Conservation (phyloP, 2,329 filamentous ascomycete species). For the Diaporthe sp. region DNA sequence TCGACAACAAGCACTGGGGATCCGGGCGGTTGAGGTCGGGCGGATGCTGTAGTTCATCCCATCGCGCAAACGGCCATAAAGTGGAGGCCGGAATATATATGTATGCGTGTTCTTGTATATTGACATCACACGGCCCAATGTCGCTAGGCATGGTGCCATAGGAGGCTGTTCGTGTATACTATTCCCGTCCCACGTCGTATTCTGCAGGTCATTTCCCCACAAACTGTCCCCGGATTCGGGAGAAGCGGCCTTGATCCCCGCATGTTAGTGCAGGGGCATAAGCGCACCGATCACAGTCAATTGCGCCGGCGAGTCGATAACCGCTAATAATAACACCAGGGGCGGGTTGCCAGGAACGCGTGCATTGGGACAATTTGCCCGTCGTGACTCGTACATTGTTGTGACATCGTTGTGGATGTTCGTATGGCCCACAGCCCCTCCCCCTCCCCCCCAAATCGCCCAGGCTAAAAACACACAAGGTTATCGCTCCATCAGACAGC, state of each 20-base stretch:
- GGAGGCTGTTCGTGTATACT: background rate
- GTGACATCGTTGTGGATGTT: background rate
- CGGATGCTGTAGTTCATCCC: background rate
- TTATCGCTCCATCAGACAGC: background rate
- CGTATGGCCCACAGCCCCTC: background rate
- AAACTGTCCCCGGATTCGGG: slow-evolving; percentile 23
- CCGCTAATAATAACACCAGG: slow-evolving; percentile 6
- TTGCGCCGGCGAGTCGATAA: slow-evolving; percentile 25
- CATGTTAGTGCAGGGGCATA: slow-evolving; percentile 28
- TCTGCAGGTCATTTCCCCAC: slow-evolving; percentile 18
- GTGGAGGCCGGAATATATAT: background rate
- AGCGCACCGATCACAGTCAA: slow-evolving; percentile 34
- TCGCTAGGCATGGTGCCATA: slow-evolving; percentile 24
- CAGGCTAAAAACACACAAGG: background rate
- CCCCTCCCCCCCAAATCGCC: background rate
- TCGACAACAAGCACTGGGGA: background rate
- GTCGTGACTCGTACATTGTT: slow-evolving; percentile 20
- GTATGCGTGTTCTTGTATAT: background rate
- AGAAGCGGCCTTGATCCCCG: slow-evolving; percentile 10
- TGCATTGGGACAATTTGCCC: background rate
- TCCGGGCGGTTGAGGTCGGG: background rate
- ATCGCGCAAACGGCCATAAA: background rate
- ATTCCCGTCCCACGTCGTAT: slow-evolving; percentile 29
- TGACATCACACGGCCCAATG: slow-evolving; percentile 4
- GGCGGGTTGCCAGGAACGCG: background rate